phyloP scores from a whole-genome alignment of 1,139 yeast genomes.

The Kodamaea anthophila region DNA sequence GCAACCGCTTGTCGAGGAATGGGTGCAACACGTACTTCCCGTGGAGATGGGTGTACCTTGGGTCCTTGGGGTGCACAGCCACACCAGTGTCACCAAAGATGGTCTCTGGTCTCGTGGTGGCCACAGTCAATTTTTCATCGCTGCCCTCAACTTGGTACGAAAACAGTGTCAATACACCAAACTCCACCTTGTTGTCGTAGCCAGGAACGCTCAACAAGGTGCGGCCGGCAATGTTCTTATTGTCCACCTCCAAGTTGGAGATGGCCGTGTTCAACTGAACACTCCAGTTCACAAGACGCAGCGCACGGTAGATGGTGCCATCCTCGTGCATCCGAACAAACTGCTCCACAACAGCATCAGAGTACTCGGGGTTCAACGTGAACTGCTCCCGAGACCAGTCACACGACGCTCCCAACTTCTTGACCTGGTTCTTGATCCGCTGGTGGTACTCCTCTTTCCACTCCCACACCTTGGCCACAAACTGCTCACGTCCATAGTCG shows the following conservation, averaged over 20 bases:
- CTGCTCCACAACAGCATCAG: slow-evolving; percentile 83
- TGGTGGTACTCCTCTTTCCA: slow-evolving; percentile 95
- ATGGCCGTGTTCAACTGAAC: slow-evolving; percentile 91
- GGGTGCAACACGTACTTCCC: slow-evolving; percentile 93
- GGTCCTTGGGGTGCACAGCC: slow-evolving; percentile 94
- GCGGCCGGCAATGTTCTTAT: slow-evolving; percentile 79
- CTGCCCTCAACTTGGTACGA: slow-evolving; percentile 85
- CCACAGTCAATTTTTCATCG: slow-evolving; percentile 86
- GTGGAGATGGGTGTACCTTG: slow-evolving; percentile 87
- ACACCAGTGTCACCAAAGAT: slow-evolving; percentile 96
- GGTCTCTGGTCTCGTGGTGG: slow-evolving; percentile 98
- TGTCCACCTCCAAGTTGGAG: slow-evolving; percentile 93
- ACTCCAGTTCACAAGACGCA: slow-evolving; percentile 94
- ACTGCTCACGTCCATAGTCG: slow-evolving; percentile 89
- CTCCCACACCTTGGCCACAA: slow-evolving; percentile 87
- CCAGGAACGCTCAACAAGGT: slow-evolving; percentile 82
- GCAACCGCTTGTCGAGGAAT: slow-evolving; percentile 76
- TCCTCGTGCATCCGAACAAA: slow-evolving; percentile 89
- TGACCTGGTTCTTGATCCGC: slow-evolving; percentile 78
- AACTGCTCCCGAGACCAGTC: slow-evolving; percentile 95
- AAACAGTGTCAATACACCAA: slow-evolving; percentile 92
- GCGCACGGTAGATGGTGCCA: slow-evolving; percentile 91
- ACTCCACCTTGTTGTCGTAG: slow-evolving; percentile 84
- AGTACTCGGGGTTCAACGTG: slow-evolving; percentile 75
- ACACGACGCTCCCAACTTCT: slow-evolving; percentile 89